Conservation (phyloP, 2,329 filamentous ascomycete species). For the Phialophora tarda region DNA sequence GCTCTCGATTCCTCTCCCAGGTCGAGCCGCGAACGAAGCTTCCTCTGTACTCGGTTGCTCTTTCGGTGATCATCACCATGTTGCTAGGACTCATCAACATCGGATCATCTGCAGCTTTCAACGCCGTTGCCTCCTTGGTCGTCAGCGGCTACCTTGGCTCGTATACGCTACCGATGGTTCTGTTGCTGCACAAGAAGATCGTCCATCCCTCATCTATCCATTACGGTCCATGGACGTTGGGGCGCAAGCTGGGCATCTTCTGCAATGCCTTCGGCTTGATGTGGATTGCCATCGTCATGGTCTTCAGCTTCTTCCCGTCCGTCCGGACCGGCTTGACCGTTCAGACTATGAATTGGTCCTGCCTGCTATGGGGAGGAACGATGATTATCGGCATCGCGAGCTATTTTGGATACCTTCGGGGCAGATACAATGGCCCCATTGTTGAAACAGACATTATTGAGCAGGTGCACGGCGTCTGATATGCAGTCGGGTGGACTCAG, state of each 20-base stretch:
- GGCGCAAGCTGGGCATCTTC: constrained; percentile 46
- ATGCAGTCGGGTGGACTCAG: not conserved
- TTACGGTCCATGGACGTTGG: constrained; percentile 46
- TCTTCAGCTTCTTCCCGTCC: constrained; percentile 54
- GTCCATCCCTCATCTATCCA: constrained; percentile 33
- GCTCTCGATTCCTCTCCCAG: constrained; percentile 42
- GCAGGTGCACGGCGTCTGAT: constrained; percentile 28
- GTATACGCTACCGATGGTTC: constrained; percentile 57
- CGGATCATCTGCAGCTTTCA: constrained; percentile 53
- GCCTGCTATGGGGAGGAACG: constrained; percentile 49
- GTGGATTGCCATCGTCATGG: constrained; percentile 51
- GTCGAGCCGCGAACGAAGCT: constrained; percentile 59
- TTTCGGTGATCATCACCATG: constrained; percentile 33
- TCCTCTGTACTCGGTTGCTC: constrained; percentile 41
- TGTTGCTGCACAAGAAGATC: constrained; percentile 43
- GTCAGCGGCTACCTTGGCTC: constrained; percentile 58
- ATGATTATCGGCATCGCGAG: constrained; percentile 50
- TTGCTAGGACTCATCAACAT: constrained; percentile 40
- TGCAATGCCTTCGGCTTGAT: constrained; percentile 51
- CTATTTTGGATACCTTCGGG: constrained; percentile 45
- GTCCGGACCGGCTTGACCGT: constrained; percentile 41
- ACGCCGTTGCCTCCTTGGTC: constrained; percentile 60
- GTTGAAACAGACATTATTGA: constrained; percentile 38
- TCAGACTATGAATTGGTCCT: constrained; percentile 54
- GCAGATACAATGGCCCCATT: constrained; percentile 42